phyloP scores from a whole-genome alignment of 495 filamentous ascomycete species.

The Thermochaetoides thermophila region DNA sequence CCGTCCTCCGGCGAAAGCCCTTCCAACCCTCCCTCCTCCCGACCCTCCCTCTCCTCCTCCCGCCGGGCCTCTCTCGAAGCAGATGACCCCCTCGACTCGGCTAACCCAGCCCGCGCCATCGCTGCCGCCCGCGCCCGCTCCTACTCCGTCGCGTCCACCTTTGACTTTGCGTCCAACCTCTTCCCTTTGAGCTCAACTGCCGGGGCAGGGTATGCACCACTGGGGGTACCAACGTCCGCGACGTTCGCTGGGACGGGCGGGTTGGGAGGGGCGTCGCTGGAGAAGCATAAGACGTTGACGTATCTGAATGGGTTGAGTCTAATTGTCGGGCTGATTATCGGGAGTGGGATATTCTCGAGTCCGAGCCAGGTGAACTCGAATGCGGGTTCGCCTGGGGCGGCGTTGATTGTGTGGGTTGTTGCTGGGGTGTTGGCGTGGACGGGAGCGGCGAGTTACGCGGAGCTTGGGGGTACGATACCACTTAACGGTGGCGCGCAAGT shows the following conservation, averaged over 20 bases:
- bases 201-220: conserved; percentile 59
- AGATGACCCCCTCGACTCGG: conserved; percentile 59
- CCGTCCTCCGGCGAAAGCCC: conserved; percentile 48
- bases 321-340: conserved; percentile 85
- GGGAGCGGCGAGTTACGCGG: conserved; percentile 88
- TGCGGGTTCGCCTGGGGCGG: conserved; percentile 82
- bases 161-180: conserved; percentile 82
- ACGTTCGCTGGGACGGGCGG: conserved; percentile 27
- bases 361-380: conserved; percentile 88
- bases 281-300: conserved; percentile 90
- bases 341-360: conserved; percentile 93
- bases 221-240: conserved; percentile 53
- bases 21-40: conserved; percentile 57
- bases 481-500: conserved; percentile 88
- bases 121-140: conserved; percentile 42
- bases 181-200: conserved; percentile 85
- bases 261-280: conserved; percentile 46
- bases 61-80: conserved; percentile 79
- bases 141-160: conserved; percentile 81
- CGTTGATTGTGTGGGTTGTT: conserved; percentile 77
- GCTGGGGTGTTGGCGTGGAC: conserved; percentile 92
- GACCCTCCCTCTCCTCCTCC: conserved; percentile 76
- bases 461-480: conserved; percentile 89
- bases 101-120: conserved; percentile 34
- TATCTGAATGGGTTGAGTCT: conserved; percentile 86